Conservation (phyloP, 805 yeast genomes). For the Lachancea mirantina region DNA sequence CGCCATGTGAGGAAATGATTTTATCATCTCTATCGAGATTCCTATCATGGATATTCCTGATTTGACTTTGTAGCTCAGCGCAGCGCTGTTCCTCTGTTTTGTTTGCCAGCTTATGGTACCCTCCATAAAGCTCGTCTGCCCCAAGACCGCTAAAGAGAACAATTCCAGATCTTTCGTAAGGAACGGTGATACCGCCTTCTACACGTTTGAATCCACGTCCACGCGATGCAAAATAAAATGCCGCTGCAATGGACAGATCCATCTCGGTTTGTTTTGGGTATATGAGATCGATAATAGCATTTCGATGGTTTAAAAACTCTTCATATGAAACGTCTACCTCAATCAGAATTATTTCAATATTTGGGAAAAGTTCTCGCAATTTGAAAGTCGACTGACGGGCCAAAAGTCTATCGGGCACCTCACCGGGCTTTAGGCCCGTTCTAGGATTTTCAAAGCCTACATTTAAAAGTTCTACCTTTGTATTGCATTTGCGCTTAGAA, state of each 20-base stretch:
- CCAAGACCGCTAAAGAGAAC: slow-evolving; percentile 90
- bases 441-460: slow-evolving; percentile 92
- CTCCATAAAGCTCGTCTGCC: slow-evolving; percentile 95
- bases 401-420: slow-evolving; percentile 82
- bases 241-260: slow-evolving; percentile 93
- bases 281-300: slow-evolving; percentile 57
- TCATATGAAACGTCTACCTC: slow-evolving; percentile 71
- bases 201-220: slow-evolving; percentile 37
- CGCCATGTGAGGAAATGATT: slow-evolving; percentile 79
- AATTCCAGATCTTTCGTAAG: slow-evolving; percentile 48
- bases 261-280: slow-evolving; percentile 83
- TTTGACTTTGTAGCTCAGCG: slow-evolving; percentile 60
- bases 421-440: slow-evolving; percentile 46
- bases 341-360: slow-evolving; percentile 40
- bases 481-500: slow-evolving; percentile 16
- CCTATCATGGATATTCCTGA: slow-evolving; percentile 64
- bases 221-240: slow-evolving; percentile 84
- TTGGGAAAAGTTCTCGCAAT: slow-evolving; percentile 39
- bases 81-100: slow-evolving; percentile 40
- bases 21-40: slow-evolving; percentile 91
- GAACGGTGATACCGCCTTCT: slow-evolving; percentile 11
- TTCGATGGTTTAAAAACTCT: slow-evolving; percentile 47
- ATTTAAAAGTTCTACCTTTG: slow-evolving; percentile 64
- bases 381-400: slow-evolving; percentile 57
- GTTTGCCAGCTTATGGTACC: slow-evolving; percentile 75